These are phyloP conservation scores for Lasiodiplodia theobromae DNA, from an alignment of 2,329 filamentous ascomycete species.

Conservation along the genomic window DNA sequence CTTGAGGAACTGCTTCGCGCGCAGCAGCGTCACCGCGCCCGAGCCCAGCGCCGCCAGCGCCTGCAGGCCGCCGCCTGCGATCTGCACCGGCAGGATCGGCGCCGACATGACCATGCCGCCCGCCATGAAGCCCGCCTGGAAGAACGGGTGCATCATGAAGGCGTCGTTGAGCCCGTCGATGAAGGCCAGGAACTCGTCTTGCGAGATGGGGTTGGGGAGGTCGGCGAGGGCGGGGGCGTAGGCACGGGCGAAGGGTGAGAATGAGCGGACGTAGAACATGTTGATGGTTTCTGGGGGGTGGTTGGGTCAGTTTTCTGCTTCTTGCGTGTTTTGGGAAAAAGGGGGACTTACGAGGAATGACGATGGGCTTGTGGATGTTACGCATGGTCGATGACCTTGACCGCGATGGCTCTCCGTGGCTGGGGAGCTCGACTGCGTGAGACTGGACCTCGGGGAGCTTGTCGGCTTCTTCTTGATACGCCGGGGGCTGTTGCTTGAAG, in stretches of 20 bases:
- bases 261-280: constrained; percentile 29
- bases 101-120: constrained; percentile 35
- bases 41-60: constrained; percentile 16
- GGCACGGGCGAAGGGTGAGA: constrained; percentile 20
- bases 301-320: neutral
- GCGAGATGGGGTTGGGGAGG: constrained; percentile 28
- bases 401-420: neutral
- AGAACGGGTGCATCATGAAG: constrained; percentile 38
- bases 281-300: constrained; percentile 19
- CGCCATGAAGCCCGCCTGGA: constrained; percentile 35
- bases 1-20: constrained; percentile 9
- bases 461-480: constrained; percentile 1
- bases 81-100: constrained; percentile 34
- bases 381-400: constrained; percentile 16
- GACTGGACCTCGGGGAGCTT: neutral
- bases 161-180: constrained; percentile 40
- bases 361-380: constrained; percentile 16
- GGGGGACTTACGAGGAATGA: constrained; percentile 15
- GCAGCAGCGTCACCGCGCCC: constrained; percentile 11
- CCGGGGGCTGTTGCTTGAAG: neutral
- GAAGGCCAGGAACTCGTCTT: constrained; percentile 38
- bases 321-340: neutral
- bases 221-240: constrained; percentile 15
- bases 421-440: neutral
- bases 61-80: constrained; percentile 21